Base-by-base conservation (phyloP, 306 rosid genomes). In the Castanopsis chinensis region DNA sequence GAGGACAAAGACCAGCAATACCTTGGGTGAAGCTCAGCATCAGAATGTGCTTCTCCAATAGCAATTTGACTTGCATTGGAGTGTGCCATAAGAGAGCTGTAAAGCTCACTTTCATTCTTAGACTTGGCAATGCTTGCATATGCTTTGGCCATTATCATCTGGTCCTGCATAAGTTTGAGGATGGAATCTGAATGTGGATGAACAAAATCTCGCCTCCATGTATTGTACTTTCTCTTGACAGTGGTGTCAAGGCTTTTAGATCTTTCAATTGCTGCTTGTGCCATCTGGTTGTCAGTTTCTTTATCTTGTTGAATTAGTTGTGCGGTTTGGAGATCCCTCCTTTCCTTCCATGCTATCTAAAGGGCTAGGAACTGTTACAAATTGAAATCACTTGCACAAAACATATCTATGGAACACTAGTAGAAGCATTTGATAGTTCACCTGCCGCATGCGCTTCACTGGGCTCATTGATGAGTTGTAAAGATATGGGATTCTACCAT, bases 171-270 rank as follows among this genome's bases (percentile, higher is more conserved):
- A 59, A 95, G 98, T 90, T 93, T 95, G 91, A 95, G 82, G 33
- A 88, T 91, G 69, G 96, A 95, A 89, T 91, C 98, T 35, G 98
- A 92, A 83, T 91, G 91, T 56, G 97, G 97, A 73, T 83, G 90
- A 70, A 91, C 96, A 83, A 83, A 95, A 82, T 95, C 96, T 83
- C 81, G 90, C 91, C 99, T 89, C 99, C 99, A 95, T 85, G 91
- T 91, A 78, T 96, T 91, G 83, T 91, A 95, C 87, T 91, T 95
- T 81, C 97, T 96, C 82, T 81, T 87, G 77, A 82, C 73, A 30
- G 82, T 79, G 75, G 97, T 82, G 65, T 88, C 94, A 84, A 93
- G 82, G 72, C 72, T 83, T 77, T 87, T 81, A 19, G 98, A 83
- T 45, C 81, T 90, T 68, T 93, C 93, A 83, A 93, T 86, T 83